Conservation (phyloP, 805 yeast species). For the Saccharomycopsis schoenii region DNA sequence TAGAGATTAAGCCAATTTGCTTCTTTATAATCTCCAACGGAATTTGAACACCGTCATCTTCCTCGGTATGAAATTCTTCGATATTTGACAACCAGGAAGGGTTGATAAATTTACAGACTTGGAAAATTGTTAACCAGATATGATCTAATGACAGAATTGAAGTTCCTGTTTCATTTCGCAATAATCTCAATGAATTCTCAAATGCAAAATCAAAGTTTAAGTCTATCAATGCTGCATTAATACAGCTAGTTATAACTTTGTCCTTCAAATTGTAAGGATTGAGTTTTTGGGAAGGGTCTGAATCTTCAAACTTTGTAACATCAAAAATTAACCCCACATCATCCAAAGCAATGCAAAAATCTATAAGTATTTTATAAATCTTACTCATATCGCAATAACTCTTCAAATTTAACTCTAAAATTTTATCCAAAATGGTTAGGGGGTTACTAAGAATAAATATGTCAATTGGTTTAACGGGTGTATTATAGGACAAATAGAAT, state of each 20-base stretch:
- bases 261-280: conserved; percentile 22
- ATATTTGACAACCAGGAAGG: conserved; percentile 11
- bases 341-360: conserved; percentile 28
- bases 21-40: conserved; percentile 22
- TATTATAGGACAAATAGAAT: background rate
- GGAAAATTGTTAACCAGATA: conserved; percentile 35
- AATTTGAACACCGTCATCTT: conserved; percentile 9
- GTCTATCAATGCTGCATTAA: conserved; percentile 35
- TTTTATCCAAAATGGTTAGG: conserved; percentile 26
- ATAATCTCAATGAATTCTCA: conserved; percentile 27
- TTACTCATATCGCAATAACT: conserved; percentile 35
- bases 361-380: conserved; percentile 30
- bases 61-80: conserved; percentile 12
- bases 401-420: conserved; percentile 34
- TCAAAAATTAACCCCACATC: conserved; percentile 17
- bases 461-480: conserved; percentile 5
- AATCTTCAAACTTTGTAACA: conserved; percentile 11
- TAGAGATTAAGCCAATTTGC: conserved; percentile 32
- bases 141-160: conserved; percentile 18
- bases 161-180: conserved; percentile 19
- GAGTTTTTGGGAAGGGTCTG: conserved; percentile 6
- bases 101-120: conserved; percentile 32
- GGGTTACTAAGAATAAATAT: conserved; percentile 21
- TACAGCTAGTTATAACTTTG: conserved; percentile 31
- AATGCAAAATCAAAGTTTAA: conserved; percentile 33